A percentile compares a stretch with the other conserved stretches of the same genome.
Conservation (phyloP, 495 filamentous ascomycete species). For the Filosporella fistucella region DNA sequence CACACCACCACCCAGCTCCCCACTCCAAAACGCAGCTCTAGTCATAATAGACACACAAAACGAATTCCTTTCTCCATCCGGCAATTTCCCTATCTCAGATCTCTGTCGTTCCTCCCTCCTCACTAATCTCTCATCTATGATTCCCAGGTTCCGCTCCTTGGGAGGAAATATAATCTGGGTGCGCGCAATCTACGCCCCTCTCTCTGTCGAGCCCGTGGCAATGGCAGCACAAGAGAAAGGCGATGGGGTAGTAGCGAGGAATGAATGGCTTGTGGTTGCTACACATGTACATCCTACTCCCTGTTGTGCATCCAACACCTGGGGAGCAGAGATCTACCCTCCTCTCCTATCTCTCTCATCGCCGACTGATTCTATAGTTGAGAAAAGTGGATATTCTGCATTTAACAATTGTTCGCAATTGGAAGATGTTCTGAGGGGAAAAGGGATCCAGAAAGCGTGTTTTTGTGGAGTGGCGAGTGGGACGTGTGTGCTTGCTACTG, state of each 20-base stretch:
- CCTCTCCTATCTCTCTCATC: not conserved
- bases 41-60: not conserved
- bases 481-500: not conserved
- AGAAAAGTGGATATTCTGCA: not conserved
- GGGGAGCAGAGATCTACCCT: not conserved
- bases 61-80: not conserved
- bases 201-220: not conserved
- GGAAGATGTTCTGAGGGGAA: not conserved
- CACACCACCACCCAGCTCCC: too few relatives aligned
- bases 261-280: not conserved
- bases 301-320: not conserved
- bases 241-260: not conserved
- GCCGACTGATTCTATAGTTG: not conserved
- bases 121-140: not conserved
- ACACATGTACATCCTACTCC: not conserved
- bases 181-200: not conserved
- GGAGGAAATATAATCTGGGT: slow-evolving; percentile 1
- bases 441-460: not conserved
- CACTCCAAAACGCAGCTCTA: not conserved
- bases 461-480: not conserved
- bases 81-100: not conserved
- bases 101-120: not conserved
- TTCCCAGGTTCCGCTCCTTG: not conserved
- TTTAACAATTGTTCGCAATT: not conserved
- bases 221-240: not conserved